phyloP scores from a whole-genome alignment of 2,329 filamentous ascomycete species.

The Ophiobolus disseminans region DNA sequence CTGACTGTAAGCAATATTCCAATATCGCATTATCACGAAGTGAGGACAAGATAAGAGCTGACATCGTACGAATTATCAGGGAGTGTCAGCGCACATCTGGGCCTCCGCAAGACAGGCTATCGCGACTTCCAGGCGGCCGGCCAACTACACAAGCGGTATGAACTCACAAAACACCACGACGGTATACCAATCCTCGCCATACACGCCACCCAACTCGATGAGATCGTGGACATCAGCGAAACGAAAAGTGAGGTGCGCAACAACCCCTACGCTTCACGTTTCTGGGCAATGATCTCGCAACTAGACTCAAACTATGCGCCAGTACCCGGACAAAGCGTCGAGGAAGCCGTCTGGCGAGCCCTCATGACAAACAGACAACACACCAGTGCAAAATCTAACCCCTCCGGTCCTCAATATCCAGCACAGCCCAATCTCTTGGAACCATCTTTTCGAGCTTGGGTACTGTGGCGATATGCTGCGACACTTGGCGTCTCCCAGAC shows the following conservation, averaged over 20 bases:
- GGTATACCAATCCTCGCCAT: constrained; percentile 10
- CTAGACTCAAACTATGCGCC: constrained; percentile 4
- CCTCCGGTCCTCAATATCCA: constrained; percentile 5
- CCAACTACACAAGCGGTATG: neutral
- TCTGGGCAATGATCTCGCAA: constrained; percentile 13
- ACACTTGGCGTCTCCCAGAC: neutral
- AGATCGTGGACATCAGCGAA: constrained; percentile 1
- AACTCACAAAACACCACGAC: neutral
- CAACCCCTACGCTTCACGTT: constrained; percentile 4
- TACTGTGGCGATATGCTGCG: constrained; percentile 17
- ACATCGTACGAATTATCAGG: too few relatives aligned
- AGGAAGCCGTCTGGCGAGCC: constrained; percentile 19
- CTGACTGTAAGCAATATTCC: too few relatives aligned
- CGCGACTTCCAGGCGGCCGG: constrained; percentile 13
- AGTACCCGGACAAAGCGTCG: constrained; percentile 8
- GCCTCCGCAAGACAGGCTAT: constrained; percentile 22
- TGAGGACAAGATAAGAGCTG: too few relatives aligned
- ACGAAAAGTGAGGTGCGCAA: constrained; percentile 9
- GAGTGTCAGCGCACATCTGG: constrained; percentile 9
- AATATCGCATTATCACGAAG: too few relatives aligned
- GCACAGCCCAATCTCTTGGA: neutral
- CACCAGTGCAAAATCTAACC: neutral
- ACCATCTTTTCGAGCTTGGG: constrained; percentile 19
- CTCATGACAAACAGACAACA: constrained; percentile 16
- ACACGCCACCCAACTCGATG: constrained; percentile 7